These are phyloP conservation scores for Plantago ovata DNA, from an alignment of 257 asterid species.

Conservation along the genomic window DNA sequence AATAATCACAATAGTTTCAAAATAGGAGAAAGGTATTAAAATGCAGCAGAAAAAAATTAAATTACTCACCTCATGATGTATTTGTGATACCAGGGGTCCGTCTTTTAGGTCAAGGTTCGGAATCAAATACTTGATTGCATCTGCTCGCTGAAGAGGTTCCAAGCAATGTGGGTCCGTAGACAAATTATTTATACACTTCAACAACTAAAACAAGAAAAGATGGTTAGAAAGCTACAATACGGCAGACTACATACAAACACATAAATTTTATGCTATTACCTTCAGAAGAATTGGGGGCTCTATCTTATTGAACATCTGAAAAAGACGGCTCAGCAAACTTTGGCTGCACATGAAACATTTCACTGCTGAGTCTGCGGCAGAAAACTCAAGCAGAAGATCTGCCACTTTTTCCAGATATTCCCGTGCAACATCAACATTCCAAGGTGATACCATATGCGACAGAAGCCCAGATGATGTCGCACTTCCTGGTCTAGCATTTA, in stretches of 20 bases:
- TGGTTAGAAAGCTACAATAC: conserved; percentile 15
- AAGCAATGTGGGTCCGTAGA: conserved; percentile 97
- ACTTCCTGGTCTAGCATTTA: conserved; percentile 96
- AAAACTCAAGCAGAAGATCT: conserved; percentile 93
- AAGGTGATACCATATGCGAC: conserved; percentile 80
- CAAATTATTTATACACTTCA: conserved; percentile 89
- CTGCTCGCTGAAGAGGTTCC: conserved; percentile 96
- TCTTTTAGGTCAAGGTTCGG: conserved; percentile 97
- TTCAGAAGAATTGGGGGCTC: conserved; percentile 95
- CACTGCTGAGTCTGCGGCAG: conserved; percentile 89
- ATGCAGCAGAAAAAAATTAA: background rate
- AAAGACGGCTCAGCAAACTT: conserved; percentile 93
- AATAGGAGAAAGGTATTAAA: background rate
- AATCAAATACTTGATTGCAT: conserved; percentile 89
- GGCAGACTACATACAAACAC: conserved; percentile 13
- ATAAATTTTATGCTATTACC: conserved; percentile 36
- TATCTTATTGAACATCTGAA: conserved; percentile 94
- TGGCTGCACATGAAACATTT: conserved; percentile 96
- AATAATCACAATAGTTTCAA: background rate
- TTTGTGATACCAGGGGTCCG: conserved; percentile 82
- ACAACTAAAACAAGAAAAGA: conserved; percentile 43
- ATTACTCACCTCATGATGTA: conserved; percentile 88
- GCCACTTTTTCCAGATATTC: conserved; percentile 97
- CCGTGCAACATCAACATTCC: conserved; percentile 93
- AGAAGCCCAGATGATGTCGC: conserved; percentile 93